Evolutionary conservation across 2,329 filamentous ascomycete species (phyloP).

Genomic region (Sporothrix luriei): DNA sequence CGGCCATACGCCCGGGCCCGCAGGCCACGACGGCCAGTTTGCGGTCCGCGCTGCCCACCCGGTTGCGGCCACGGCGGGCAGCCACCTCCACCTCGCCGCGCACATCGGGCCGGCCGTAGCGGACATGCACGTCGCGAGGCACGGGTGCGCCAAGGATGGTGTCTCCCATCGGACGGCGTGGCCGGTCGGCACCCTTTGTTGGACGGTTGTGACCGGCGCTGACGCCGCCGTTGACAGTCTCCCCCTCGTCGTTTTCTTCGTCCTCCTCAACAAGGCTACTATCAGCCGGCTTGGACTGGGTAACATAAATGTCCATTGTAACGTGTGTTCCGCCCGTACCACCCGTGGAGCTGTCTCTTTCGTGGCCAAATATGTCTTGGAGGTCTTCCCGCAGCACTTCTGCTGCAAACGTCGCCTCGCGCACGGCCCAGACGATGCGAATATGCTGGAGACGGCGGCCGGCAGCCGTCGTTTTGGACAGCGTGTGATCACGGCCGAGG

Average conservation of each 20-base stretch:
- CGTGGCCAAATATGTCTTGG: constrained; percentile 12
- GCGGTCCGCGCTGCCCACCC: constrained; percentile 33
- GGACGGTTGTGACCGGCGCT: neutral
- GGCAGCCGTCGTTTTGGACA: neutral
- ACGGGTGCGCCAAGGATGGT: constrained; percentile 6
- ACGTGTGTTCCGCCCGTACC: constrained; percentile 8
- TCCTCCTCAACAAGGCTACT: neutral
- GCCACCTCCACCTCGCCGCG: constrained; percentile 40
- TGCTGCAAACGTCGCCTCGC: constrained; percentile 33
- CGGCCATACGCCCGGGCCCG: constrained; percentile 35
- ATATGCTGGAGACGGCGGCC: constrained; percentile 24
- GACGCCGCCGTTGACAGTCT: neutral
- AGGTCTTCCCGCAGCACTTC: constrained; percentile 31
- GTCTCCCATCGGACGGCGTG: neutral
- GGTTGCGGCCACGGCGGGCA: constrained; percentile 32
- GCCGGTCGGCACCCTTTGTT: neutral
- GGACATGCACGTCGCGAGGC: constrained; percentile 36
- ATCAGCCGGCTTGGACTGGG: neutral
- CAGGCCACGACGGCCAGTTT: constrained; percentile 36
- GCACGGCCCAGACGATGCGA: constrained; percentile 36
- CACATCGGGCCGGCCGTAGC: constrained; percentile 35
- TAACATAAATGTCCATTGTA: constrained; percentile 33
- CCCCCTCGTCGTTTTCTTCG: neutral
- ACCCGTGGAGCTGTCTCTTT: neutral
- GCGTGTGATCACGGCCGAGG: constrained; percentile 21